Evolutionary conservation across 202 grass and related monocot species (phyloP), one percentile per base, ranked within the genome.

Genomic region (Schoenoplectus triqueter): DNA sequence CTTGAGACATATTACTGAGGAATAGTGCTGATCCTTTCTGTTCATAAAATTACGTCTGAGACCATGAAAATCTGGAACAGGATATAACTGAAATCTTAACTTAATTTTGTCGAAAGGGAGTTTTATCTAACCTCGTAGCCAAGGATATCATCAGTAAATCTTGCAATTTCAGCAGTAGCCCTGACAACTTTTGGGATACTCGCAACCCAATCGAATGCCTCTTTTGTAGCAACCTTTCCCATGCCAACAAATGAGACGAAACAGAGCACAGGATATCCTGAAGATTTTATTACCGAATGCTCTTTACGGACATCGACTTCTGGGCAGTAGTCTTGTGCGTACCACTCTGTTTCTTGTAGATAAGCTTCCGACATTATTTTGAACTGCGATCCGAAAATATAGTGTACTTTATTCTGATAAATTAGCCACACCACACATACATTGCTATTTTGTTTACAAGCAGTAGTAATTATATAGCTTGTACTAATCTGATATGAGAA

Each of bases 221-320:
- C 78, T 61, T 83, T n/a, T 0, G 70, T 83, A 5, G 79, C 88
- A 15, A 86, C 21, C 17, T 84, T 70, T 7, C 3, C 64, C 80
- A 89, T 89, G 47, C 88, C 88, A 64, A 89, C 6, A 10, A 86
- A 84, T 1, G 80, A 86, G 50, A 59, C 0, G 2, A 84, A 86
- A 0, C 79, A 67, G 19, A 89, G 55, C 1, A 65, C 21, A 19
- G 80, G 78, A 47, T 65, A 86, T 1, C 59, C 88, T 11, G 70
- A 69, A 9, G 10, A 77, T 64, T 19, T 64, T 60, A 66, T 46
- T 66, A 48, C 50, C 49, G 84, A 89, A 80, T 61, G 52, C 17
- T 73, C 44, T 46, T 86, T 42, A 73, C 82, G 84, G 59, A 76
- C 84, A 3, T 83, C 80, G 0, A 72, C 39, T 61, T 55, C 5